Conservation (phyloP, 179 eudicot genomes). For the Beta macrorhiza region DNA sequence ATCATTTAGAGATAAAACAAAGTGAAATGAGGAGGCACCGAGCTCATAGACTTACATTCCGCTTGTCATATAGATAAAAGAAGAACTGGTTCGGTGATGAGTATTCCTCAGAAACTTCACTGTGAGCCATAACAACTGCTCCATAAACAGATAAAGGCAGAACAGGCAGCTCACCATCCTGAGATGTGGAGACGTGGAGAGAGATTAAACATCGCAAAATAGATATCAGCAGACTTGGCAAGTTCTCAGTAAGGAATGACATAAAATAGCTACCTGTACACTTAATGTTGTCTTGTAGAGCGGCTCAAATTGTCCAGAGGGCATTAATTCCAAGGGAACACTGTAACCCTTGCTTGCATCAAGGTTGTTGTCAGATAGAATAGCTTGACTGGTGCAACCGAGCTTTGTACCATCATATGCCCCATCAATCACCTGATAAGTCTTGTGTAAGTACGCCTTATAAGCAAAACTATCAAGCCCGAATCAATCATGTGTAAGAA, state of each 20-base stretch:
- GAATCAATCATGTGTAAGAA: not conserved
- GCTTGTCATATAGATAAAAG: conserved; percentile 92
- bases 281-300: conserved; percentile 78
- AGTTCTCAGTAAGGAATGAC: not conserved
- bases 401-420: conserved; percentile 83
- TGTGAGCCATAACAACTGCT: conserved; percentile 93
- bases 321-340: conserved; percentile 84
- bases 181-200: conserved; percentile 7
- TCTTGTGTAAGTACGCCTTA: conserved; percentile 13
- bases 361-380: conserved; percentile 66
- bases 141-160: conserved; percentile 96
- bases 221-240: not conserved
- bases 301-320: conserved; percentile 95
- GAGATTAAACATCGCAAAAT: not conserved
- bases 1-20: not conserved
- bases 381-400: conserved; percentile 64
- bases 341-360: conserved; percentile 60
- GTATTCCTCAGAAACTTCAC: conserved; percentile 77
- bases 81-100: conserved; percentile 93
- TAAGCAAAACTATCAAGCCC: not conserved
- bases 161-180: conserved; percentile 99
- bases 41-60: conserved; percentile 59
- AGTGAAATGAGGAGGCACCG: not conserved
- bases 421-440: conserved; percentile 76
- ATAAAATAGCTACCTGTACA: conserved; percentile 61